phyloP scores from a whole-genome alignment of 2,329 filamentous ascomycete genomes.

The Torrubiella hemipterigena region DNA sequence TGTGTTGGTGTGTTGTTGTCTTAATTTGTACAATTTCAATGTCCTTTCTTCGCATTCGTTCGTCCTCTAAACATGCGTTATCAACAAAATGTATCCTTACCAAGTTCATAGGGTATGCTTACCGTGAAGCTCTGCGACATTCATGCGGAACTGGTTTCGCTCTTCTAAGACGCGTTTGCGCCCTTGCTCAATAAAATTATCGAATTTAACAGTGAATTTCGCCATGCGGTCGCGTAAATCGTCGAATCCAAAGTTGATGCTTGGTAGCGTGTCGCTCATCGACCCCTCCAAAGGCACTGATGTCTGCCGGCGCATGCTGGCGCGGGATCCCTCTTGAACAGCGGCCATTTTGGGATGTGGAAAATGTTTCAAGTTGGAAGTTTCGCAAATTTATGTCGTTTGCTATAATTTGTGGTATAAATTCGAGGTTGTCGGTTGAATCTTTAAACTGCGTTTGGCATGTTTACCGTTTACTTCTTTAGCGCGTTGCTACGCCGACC shows the following conservation, averaged over 20 bases:
- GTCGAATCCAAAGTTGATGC: conserved; percentile 91
- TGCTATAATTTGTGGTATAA: not conserved
- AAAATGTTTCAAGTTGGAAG: too few species aligned
- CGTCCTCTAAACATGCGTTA: conserved; percentile 54
- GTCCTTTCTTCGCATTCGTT: conserved; percentile 77
- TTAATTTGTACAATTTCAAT: conserved; percentile 73
- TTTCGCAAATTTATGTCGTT: conserved; percentile 1
- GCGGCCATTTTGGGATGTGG: conserved; percentile 34
- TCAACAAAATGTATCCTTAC: not conserved
- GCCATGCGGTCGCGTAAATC: conserved; percentile 91
- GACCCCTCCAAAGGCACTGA: conserved; percentile 48
- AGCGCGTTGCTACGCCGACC: conserved; percentile 18
- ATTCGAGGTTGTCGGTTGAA: not conserved
- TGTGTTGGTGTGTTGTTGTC: conserved; percentile 58
- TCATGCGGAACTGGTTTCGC: conserved; percentile 86
- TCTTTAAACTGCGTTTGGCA: conserved; percentile 1
- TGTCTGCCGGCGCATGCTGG: conserved; percentile 46
- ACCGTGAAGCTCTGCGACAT: conserved; percentile 84
- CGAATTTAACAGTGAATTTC: conserved; percentile 81
- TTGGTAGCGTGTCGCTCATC: conserved; percentile 69
- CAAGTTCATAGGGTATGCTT: conserved; percentile 9
- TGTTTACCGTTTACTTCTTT: conserved; percentile 8
- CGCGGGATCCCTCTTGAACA: conserved; percentile 59
- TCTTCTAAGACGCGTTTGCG: conserved; percentile 84
- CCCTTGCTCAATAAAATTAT: conserved; percentile 86